Evolutionary conservation across 2,329 filamentous ascomycete genomes (phyloP).

Genomic region (Diaporthe amygdali): DNA sequence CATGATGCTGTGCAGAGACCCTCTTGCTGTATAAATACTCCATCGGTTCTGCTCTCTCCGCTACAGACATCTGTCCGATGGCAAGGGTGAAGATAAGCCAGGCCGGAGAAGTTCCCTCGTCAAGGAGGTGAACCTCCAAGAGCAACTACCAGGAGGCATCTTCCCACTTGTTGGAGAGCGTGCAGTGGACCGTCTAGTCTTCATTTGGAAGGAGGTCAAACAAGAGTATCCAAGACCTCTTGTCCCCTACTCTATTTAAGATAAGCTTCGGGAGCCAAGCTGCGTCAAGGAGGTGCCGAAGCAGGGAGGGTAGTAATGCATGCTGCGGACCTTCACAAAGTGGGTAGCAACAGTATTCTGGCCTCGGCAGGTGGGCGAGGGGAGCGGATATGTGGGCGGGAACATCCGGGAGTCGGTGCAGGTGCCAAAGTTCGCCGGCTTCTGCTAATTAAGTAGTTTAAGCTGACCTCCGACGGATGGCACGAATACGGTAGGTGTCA

Average conservation of each 20-base stretch:
- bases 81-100: background rate
- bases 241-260: constrained; percentile 1
- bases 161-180: background rate
- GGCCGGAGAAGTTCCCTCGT: background rate
- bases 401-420: background rate
- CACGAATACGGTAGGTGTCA: too few relatives aligned
- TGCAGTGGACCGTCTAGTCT: background rate
- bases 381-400: background rate
- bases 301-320: background rate
- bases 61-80: background rate
- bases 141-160: background rate
- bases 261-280: constrained; percentile 12
- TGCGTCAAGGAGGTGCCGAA: background rate
- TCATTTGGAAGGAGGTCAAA: background rate
- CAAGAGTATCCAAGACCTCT: background rate
- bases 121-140: background rate
- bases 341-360: background rate
- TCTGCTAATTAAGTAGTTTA: too few relatives aligned
- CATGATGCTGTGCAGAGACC: too few relatives aligned
- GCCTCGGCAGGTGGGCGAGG: background rate
- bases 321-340: background rate
- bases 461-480: too few relatives aligned
- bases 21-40: background rate
- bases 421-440: too few relatives aligned
- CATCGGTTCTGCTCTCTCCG: background rate